Evolutionary conservation across 768 basidiomycete species (phyloP), one percentile per base, ranked within the genome.

Genomic region (Collybiopsis luxurians): DNA sequence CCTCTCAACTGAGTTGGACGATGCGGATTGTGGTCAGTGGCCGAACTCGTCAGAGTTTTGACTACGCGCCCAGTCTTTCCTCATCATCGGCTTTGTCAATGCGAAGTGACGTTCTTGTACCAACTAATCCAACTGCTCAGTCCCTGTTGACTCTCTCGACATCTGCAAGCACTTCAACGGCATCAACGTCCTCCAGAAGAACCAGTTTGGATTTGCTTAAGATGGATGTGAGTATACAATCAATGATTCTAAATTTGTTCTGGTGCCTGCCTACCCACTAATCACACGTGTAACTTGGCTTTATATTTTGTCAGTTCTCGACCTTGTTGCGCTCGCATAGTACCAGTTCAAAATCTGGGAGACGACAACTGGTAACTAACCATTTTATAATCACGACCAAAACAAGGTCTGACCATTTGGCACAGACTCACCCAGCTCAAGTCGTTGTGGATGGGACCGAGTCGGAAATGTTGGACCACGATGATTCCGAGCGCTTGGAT

Each of bases 211-310:
- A 65, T 61, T 55, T 69, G 45, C 60, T 74, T 24, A 64, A 65
- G 34, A 67, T 61, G 45, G 71, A 73, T 57, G 73, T 74, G 64
- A 70, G 70, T 66, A 57, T 56, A 63, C 60, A 53, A 19, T 44
- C n/a, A 56, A 53, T 30, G 56, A 59, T 45, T 50, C 48, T 59
- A 50, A 38, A 43, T 56, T 61, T 52, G 56, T 56, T 58, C 58
- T 60, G 67, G 74, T 76, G 71, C 72, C 73, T 73, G 76, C 31
- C 31, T 34, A 34, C 31, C 13, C 5, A 34, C 13, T 13, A 34
- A n/a, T n/a, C 31, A 79, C 79, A 81, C 79, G 79, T 82, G 79
- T 75, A 34, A 34, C 31, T 34, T 67, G 61, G 51, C 58, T 68
- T 56, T 58, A 49, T 49, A 49, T 36, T 49, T 49, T 49, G 28